Conservation (phyloP, 2,329 filamentous ascomycete species). For the Apiospora kogelbergensis region DNA sequence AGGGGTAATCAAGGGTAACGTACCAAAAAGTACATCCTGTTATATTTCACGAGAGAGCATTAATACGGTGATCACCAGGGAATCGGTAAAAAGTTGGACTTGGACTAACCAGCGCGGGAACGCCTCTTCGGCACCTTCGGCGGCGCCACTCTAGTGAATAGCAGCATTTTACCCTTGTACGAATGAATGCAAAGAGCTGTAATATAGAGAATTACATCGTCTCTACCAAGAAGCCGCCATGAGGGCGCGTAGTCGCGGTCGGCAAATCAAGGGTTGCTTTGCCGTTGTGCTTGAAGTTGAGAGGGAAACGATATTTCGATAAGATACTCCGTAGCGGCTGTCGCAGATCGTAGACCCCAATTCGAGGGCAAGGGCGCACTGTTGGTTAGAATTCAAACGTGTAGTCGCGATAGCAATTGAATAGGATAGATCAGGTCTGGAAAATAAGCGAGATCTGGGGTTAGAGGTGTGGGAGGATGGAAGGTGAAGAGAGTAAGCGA, state of each 20-base stretch:
- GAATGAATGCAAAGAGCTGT: conserved; percentile 16
- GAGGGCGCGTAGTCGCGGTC: not conserved
- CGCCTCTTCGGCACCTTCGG: conserved; percentile 60
- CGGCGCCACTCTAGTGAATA: conserved; percentile 57
- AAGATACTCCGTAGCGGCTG: no score
- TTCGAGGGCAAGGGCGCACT: not conserved
- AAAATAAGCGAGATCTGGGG: not conserved
- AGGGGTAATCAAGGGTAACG: conserved; percentile 21
- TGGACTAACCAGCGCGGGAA: conserved; percentile 56
- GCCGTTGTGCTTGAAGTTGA: not conserved
- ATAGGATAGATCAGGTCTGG: not conserved
- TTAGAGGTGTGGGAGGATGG: not conserved
- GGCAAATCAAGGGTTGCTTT: not conserved
- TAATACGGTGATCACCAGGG: not conserved
- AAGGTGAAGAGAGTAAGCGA: not conserved
- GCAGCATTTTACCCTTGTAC: conserved; percentile 44
- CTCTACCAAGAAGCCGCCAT: not conserved
- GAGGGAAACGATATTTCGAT: not conserved
- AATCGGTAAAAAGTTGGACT: not conserved
- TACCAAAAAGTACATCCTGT: conserved; percentile 54
- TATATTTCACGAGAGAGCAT: conserved; percentile 15
- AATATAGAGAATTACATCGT: conserved; percentile 10
- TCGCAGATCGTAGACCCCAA: not conserved
- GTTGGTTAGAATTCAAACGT: not conserved
- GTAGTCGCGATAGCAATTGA: not conserved